Percentiles rank a stretch among this genome's conserved stretches.
Evolutionary conservation across 2,329 filamentous ascomycete species (phyloP).

Genomic region (Aphanocladium album): DNA sequence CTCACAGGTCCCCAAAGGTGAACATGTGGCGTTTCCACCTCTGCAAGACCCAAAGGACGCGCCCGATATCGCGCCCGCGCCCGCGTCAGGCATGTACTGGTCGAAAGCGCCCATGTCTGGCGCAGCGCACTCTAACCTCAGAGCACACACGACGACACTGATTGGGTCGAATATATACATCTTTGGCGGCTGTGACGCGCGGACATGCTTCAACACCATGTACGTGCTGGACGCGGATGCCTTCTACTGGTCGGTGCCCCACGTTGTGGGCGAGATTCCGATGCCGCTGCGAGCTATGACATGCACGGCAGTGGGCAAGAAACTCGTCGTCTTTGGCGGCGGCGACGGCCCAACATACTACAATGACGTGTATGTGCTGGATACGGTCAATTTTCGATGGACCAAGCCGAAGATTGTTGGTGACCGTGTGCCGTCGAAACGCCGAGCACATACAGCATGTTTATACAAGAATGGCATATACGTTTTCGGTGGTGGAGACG

Average conservation of each 20-base stretch:
- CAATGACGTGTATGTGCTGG: slow-evolving; percentile 67
- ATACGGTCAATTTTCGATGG: slow-evolving; percentile 65
- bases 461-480: slow-evolving; percentile 67
- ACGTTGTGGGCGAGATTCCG: slow-evolving; percentile 59
- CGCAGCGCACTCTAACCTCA: slow-evolving; percentile 53
- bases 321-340: slow-evolving; percentile 64
- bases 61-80: slow-evolving; percentile 56
- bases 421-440: slow-evolving; percentile 53
- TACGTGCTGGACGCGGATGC: slow-evolving; percentile 66
- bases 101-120: slow-evolving; percentile 61
- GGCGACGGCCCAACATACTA: slow-evolving; percentile 67
- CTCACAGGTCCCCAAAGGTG: slow-evolving; percentile 29
- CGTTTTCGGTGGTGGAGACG: slow-evolving; percentile 67
- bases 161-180: slow-evolving; percentile 63
- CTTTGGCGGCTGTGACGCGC: slow-evolving; percentile 64
- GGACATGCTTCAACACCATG: slow-evolving; percentile 63
- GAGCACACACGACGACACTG: slow-evolving; percentile 63
- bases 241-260: slow-evolving; percentile 64
- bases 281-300: slow-evolving; percentile 66
- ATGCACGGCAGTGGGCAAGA: slow-evolving; percentile 65
- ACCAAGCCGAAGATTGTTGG: slow-evolving; percentile 55
- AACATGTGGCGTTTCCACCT: slow-evolving; percentile 50
- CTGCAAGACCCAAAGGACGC: slow-evolving; percentile 51
- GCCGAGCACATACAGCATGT: slow-evolving; percentile 65
- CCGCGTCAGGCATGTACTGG: slow-evolving; percentile 70